Evolutionary conservation across 2,329 filamentous ascomycete genomes (phyloP).

Genomic region (Paraconiothyrium brasiliense): DNA sequence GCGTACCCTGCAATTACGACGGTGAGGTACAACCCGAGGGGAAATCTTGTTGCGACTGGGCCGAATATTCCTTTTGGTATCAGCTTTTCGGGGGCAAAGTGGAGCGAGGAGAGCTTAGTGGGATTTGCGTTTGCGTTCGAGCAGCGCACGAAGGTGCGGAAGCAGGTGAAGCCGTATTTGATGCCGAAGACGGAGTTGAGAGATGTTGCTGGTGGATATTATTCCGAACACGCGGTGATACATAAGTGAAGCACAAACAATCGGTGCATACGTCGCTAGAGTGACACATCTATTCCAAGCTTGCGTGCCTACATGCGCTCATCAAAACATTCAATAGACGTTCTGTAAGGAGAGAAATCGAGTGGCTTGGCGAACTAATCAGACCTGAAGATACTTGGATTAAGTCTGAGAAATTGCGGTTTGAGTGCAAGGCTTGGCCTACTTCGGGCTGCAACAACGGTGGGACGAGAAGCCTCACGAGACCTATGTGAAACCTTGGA

Average conservation of each 20-base stretch:
- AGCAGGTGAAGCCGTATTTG: conserved; percentile 60
- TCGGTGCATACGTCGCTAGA: no score
- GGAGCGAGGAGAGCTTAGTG: conserved; percentile 69
- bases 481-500: not conserved
- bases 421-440: no score
- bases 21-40: conserved; percentile 57
- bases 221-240: not conserved
- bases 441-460: not conserved
- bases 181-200: conserved; percentile 59
- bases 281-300: no score
- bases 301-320: no score
- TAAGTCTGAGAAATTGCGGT: no score
- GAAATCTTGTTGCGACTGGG: conserved; percentile 62
- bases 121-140: conserved; percentile 75
- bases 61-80: conserved; percentile 70
- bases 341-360: not conserved
- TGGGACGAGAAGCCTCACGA: not conserved
- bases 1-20: conserved; percentile 61
- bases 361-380: no score
- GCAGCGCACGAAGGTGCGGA: conserved; percentile 63
- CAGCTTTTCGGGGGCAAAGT: conserved; percentile 68
- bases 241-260: not conserved
- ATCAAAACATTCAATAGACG: no score
- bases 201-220: conserved; percentile 49
- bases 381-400: no score